phyloP scores from a whole-genome alignment of 768 basidiomycete species.

The Mycena galopus region DNA sequence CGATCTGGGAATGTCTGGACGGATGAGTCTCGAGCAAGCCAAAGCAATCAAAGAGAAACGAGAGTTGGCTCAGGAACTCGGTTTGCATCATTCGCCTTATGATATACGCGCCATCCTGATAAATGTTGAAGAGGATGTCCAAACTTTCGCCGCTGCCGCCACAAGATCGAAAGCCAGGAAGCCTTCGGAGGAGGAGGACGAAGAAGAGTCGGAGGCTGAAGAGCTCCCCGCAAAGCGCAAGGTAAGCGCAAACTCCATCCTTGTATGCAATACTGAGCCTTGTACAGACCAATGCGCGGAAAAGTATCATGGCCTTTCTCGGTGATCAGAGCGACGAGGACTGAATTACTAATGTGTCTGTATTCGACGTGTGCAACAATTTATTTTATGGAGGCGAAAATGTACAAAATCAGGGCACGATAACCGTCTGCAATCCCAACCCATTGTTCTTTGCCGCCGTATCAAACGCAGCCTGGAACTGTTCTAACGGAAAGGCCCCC shows the following conservation, averaged over 20 bases:
- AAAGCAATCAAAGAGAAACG: conserved; percentile 78
- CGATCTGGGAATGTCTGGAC: conserved; percentile 85
- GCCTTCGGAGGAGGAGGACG: conserved; percentile 41
- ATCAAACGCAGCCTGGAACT: background rate
- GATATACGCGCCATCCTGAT: background rate
- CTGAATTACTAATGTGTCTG: conserved; percentile 1
- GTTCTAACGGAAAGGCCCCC: background rate
- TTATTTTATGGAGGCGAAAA: background rate
- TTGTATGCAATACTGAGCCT: background rate
- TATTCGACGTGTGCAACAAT: conserved; percentile 12
- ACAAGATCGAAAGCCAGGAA: conserved; percentile 45
- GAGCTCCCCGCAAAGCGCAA: conserved; percentile 54
- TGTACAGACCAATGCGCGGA: conserved; percentile 58
- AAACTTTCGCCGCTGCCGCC: conserved; percentile 70
- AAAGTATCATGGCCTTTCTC: conserved; percentile 80
- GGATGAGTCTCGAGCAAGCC: conserved; percentile 85
- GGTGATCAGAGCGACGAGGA: conserved; percentile 75
- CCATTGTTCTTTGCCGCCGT: background rate
- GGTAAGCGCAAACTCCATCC: conserved; percentile 47
- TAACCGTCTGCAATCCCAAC: background rate
- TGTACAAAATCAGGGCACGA: background rate
- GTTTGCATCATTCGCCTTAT: conserved; percentile 55
- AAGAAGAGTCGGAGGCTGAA: conserved; percentile 50
- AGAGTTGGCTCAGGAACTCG: conserved; percentile 83
- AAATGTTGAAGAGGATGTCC: conserved; percentile 73